Percentiles rank a stretch among this genome's conserved stretches.
Evolutionary conservation across 257 asterid species (phyloP).

Genomic region (Ligustrum vulgare): DNA sequence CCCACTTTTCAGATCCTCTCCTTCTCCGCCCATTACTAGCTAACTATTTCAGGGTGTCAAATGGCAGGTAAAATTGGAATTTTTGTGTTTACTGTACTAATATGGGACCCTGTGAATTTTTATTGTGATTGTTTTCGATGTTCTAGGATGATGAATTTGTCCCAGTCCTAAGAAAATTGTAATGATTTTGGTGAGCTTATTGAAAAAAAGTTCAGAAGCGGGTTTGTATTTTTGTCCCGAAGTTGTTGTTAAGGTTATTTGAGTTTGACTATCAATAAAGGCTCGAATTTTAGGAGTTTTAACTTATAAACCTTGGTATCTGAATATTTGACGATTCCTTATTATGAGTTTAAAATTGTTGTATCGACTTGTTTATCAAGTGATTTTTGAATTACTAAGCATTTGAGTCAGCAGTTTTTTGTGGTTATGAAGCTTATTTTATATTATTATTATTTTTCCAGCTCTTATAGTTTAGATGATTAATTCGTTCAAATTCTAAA

Average conservation of each 20-base stretch:
- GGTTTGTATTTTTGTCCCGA: conserved; percentile 1
- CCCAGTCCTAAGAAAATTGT: not conserved
- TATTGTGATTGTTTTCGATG: not conserved
- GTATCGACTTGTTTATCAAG: not conserved
- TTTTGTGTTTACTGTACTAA: not conserved
- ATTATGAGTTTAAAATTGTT: not conserved
- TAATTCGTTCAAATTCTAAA: not conserved
- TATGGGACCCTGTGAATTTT: not conserved
- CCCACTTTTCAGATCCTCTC: conserved; percentile 25
- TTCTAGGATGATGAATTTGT: not conserved
- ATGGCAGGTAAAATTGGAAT: conserved; percentile 38
- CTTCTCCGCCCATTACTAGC: conserved; percentile 14
- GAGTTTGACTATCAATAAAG: not conserved
- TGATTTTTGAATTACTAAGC: not conserved
- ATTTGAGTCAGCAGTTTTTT: not conserved
- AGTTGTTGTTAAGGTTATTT: not conserved
- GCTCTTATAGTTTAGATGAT: not conserved
- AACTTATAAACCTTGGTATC: not conserved
- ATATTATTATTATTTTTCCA: too few species aligned
- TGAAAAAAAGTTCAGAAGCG: conserved; percentile 11
- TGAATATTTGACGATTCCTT: not conserved
- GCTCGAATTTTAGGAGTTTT: not conserved
- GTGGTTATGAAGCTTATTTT: conserved; percentile 1
- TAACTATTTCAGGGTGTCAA: conserved; percentile 5
- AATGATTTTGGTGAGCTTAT: not conserved